A percentile compares a stretch with the other conserved stretches of the same genome.
These are phyloP conservation scores for Chlamydomonas schloesseri DNA, from an alignment of 139 green algal genomes.

Conservation along the genomic window DNA sequence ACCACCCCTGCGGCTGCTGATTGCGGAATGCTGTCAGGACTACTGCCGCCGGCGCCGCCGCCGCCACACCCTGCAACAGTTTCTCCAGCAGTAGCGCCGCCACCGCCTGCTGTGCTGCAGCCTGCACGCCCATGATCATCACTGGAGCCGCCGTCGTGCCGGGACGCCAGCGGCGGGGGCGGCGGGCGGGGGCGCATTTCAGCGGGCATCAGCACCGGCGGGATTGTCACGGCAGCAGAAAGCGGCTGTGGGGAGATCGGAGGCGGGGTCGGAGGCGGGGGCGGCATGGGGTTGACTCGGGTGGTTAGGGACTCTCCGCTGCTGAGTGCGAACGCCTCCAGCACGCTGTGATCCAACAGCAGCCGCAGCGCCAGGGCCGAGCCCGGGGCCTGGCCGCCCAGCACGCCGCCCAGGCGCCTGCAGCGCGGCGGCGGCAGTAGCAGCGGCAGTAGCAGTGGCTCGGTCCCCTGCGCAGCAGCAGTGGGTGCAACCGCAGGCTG, in stretches of 20 bases:
- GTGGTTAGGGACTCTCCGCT: conserved; percentile 28
- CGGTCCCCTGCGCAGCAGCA: not conserved
- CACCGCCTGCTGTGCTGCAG: not conserved
- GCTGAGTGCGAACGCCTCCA: conserved; percentile 24
- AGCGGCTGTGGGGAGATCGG: no score
- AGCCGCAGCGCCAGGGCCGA: not conserved
- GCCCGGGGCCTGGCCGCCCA: not conserved
- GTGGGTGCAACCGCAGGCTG: no score
- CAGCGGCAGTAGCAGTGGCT: not conserved
- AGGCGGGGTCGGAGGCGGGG: no score
- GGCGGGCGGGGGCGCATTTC: no score
- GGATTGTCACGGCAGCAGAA: no score
- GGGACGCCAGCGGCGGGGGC: no score
- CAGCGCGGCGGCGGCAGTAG: not conserved
- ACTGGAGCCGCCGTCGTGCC: no score
- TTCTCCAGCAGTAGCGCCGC: not conserved
- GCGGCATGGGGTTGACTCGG: not conserved
- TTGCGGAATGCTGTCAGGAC: no score
- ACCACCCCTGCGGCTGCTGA: no score
- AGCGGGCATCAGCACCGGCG: no score
- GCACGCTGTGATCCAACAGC: conserved; percentile 9
- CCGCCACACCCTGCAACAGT: not conserved
- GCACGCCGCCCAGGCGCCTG: not conserved
- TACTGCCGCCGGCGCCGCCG: not conserved
- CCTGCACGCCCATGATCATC: no score